A percentile compares a stretch with the other conserved stretches of the same genome.
Conservation (phyloP, 768 basidiomycete species). For the Lentinula aciculospora region DNA sequence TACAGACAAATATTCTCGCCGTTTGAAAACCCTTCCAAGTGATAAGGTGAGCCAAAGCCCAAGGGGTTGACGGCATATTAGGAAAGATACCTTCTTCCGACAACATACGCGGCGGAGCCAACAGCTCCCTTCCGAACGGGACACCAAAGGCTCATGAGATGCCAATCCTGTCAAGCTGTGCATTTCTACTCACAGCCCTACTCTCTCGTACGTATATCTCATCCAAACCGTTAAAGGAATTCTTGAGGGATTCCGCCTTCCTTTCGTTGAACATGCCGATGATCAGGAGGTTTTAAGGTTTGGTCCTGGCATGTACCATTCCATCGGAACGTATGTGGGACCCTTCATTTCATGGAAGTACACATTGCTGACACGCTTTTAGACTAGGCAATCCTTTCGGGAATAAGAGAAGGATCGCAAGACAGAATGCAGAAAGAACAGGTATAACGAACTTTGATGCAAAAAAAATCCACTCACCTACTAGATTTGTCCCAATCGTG, state of each 20-base stretch:
- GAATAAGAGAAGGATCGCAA: neutral
- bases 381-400: neutral
- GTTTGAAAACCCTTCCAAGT: neutral
- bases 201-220: neutral
- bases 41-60: neutral
- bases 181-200: neutral
- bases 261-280: neutral
- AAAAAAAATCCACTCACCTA: neutral
- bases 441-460: neutral
- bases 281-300: neutral
- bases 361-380: conserved; percentile 3
- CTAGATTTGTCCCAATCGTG: too few relatives aligned
- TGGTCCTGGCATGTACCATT: neutral
- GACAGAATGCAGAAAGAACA: too few relatives aligned
- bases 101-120: too few relatives aligned
- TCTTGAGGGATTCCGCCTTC: neutral
- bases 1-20: neutral
- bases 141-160: neutral
- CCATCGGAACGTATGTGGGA: neutral
- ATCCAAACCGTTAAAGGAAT: neutral
- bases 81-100: neutral
- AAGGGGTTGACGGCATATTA: neutral
- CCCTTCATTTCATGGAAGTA: neutral
- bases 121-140: neutral
- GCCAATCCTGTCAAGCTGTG: neutral